phyloP scores from a whole-genome alignment of 2,329 filamentous ascomycete genomes.

The Ambrosiella xylebori region DNA sequence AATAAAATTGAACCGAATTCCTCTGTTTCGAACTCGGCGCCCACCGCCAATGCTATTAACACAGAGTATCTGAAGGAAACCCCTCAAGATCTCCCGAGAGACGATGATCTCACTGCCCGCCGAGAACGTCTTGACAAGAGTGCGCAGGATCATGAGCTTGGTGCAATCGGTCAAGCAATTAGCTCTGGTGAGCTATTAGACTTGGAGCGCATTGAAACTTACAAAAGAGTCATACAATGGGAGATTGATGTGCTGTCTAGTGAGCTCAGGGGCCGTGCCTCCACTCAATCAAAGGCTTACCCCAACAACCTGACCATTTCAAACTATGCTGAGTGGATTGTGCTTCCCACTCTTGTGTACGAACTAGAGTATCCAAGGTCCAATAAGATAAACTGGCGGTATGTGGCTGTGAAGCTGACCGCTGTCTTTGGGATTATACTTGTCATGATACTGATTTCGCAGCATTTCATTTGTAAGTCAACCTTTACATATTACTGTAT shows the following conservation, averaged over 20 bases:
- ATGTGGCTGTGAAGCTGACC: conserved; percentile 53
- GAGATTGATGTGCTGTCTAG: conserved; percentile 48
- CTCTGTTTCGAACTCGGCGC: conserved; percentile 7
- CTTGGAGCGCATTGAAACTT: conserved; percentile 42
- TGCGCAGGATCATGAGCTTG: conserved; percentile 42
- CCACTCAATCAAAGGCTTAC: conserved; percentile 34
- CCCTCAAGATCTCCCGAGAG: conserved; percentile 8
- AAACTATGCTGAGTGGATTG: conserved; percentile 56
- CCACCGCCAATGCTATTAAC: conserved; percentile 14
- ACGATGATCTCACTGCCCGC: conserved; percentile 5
- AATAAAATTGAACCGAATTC: conserved; percentile 20
- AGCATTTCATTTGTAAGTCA: conserved; percentile 47
- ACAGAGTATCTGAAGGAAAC: conserved; percentile 13
- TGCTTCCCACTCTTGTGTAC: conserved; percentile 61
- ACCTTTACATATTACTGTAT: not conserved
- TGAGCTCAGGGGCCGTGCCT: conserved; percentile 48
- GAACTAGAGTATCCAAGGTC: conserved; percentile 59
- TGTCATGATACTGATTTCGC: conserved; percentile 63
- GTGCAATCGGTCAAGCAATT: conserved; percentile 17
- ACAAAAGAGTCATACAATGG: conserved; percentile 46
- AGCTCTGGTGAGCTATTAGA: conserved; percentile 39
- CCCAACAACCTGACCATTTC: conserved; percentile 48
- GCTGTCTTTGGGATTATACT: conserved; percentile 58
- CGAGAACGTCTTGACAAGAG: conserved; percentile 37
- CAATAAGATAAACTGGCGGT: conserved; percentile 53